These are phyloP conservation scores for Ophiostoma perfectum DNA, from an alignment of 2,329 filamentous ascomycete genomes.

Conservation along the genomic window DNA sequence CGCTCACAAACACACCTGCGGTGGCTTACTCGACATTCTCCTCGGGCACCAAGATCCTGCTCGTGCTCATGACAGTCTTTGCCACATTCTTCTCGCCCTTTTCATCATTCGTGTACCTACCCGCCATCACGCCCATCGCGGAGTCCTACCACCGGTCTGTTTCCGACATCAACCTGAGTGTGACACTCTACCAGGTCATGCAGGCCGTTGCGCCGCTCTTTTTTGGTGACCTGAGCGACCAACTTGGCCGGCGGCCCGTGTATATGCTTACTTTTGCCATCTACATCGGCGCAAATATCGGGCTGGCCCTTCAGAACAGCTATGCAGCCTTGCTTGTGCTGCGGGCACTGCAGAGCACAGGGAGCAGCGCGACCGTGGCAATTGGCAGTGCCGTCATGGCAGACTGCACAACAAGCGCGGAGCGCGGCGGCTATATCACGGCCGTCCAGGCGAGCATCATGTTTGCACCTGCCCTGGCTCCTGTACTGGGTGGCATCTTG, in stretches of 20 bases:
- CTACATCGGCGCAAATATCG: constrained; percentile 44
- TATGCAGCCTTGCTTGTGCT: constrained; percentile 44
- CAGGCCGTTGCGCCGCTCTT: constrained; percentile 49
- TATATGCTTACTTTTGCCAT: constrained; percentile 45
- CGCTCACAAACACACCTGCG: not conserved
- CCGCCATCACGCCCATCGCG: constrained; percentile 40
- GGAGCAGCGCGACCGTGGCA: constrained; percentile 51
- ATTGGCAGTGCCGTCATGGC: constrained; percentile 49
- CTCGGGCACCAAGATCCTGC: constrained; percentile 27
- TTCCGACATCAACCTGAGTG: constrained; percentile 37
- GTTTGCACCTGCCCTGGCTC: constrained; percentile 40
- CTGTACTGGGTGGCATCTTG: constrained; percentile 50
- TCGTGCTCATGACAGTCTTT: constrained; percentile 32
- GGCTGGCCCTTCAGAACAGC: constrained; percentile 39
- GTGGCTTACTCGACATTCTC: constrained; percentile 29
- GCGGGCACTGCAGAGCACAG: constrained; percentile 47
- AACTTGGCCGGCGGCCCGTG: constrained; percentile 42
- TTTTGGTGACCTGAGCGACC: constrained; percentile 48
- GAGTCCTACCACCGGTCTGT: constrained; percentile 35
- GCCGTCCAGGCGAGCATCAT: constrained; percentile 41
- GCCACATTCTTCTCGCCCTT: constrained; percentile 32
- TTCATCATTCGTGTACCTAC: constrained; percentile 41
- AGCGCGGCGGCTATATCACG: constrained; percentile 52
- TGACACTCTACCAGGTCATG: constrained; percentile 45
- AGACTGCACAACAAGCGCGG: constrained; percentile 43